A percentile compares a stretch with the other conserved stretches of the same genome.
Evolutionary conservation across 352 stramenopile genomes (phyloP).

Genomic region (Globisporangium radiosum): DNA sequence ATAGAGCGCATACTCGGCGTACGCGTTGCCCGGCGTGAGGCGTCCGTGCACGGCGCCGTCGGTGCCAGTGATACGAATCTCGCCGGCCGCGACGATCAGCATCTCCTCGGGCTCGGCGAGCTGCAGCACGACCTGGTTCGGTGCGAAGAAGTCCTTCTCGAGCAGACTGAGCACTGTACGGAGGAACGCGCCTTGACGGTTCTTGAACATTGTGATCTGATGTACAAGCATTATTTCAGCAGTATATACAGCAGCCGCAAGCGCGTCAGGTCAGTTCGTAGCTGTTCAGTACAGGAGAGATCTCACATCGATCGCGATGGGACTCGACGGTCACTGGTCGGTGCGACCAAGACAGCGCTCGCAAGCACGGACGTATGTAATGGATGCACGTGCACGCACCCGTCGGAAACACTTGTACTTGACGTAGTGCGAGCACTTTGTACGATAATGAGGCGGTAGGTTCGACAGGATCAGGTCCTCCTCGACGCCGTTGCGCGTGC

Average conservation of each 20-base stretch:
- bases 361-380: neutral
- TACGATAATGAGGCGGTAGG: conserved; percentile 42
- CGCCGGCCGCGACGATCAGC: conserved; percentile 40
- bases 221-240: no score
- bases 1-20: conserved; percentile 46
- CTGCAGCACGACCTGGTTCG: conserved; percentile 25
- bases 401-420: conserved; percentile 37
- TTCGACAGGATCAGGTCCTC: conserved; percentile 40
- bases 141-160: conserved; percentile 42
- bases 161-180: conserved; percentile 37
- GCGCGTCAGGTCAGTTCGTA: no score
- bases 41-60: conserved; percentile 10
- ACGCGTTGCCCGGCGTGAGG: conserved; percentile 27
- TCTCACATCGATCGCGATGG: no score
- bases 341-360: no score
- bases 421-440: conserved; percentile 43
- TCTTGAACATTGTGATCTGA: conserved; percentile 39
- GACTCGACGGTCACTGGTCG: no score
- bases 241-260: no score
- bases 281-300: no score
- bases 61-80: conserved; percentile 29
- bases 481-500: conserved; percentile 47
- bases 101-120: conserved; percentile 38
- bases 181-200: conserved; percentile 40
- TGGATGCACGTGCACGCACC: conserved; percentile 6